These are phyloP conservation scores for Penicillium sp. DNA, from an alignment of 2,329 filamentous ascomycete genomes.

Conservation along the genomic window DNA sequence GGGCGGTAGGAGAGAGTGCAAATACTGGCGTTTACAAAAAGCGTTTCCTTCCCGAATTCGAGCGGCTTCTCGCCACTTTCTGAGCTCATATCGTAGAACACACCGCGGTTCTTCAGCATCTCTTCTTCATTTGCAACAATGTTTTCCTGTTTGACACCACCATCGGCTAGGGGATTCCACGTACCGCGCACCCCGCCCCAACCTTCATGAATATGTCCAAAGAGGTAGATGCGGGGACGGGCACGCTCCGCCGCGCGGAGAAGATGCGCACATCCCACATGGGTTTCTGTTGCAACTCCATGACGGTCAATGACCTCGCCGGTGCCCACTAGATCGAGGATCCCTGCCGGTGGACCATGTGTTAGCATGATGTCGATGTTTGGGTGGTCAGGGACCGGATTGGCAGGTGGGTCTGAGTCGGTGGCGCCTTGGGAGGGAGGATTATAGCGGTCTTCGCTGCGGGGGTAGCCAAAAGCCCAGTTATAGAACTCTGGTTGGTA, in stretches of 20 bases:
- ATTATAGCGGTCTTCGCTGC: slow-evolving; percentile 55
- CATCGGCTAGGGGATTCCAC: slow-evolving; percentile 24
- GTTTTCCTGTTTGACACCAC: slow-evolving; percentile 14
- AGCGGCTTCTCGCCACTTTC: slow-evolving; percentile 30
- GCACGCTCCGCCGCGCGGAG: slow-evolving; percentile 52
- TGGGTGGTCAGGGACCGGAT: slow-evolving; percentile 47
- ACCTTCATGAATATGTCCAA: slow-evolving; percentile 63
- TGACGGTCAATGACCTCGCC: background rate
- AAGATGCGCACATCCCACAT: slow-evolving; percentile 58
- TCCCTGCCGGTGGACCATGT: slow-evolving; percentile 57
- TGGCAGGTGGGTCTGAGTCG: slow-evolving; percentile 24
- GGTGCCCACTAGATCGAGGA: slow-evolving; percentile 48
- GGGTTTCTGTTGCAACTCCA: slow-evolving; percentile 19
- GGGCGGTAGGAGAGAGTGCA: slow-evolving; percentile 53
- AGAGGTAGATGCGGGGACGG: slow-evolving; percentile 58
- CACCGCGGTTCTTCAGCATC: slow-evolving; percentile 33
- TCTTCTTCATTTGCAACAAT: slow-evolving; percentile 28
- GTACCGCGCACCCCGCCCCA: slow-evolving; percentile 46
- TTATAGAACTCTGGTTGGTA: slow-evolving; percentile 58
- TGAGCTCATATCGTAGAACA: slow-evolving; percentile 36
- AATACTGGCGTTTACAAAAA: slow-evolving; percentile 61
- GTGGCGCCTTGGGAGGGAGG: slow-evolving; percentile 24
- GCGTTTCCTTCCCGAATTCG: slow-evolving; percentile 51
- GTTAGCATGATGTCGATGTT: slow-evolving; percentile 60
- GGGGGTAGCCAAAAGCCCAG: slow-evolving; percentile 58